Conservation (phyloP, 2,329 filamentous ascomycete species). For the Paraconiothyrium brasiliense region DNA sequence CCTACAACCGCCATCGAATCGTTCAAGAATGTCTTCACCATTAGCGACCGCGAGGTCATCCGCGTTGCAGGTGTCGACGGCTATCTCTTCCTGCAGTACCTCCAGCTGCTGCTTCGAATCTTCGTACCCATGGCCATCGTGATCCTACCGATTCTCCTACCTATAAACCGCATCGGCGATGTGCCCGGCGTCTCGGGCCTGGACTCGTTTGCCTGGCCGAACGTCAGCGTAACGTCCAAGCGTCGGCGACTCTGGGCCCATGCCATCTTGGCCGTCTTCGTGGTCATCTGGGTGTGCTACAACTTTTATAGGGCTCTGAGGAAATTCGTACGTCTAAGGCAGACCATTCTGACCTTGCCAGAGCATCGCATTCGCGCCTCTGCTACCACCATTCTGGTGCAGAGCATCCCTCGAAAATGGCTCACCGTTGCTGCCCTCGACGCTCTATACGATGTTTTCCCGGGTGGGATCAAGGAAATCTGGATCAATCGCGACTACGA, state of each 20-base stretch:
- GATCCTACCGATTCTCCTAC: conserved; percentile 85
- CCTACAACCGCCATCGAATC: conserved; percentile 48
- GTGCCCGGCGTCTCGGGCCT: conserved; percentile 63
- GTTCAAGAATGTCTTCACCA: conserved; percentile 66
- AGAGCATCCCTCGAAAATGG: conserved; percentile 90
- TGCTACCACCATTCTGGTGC: conserved; percentile 93
- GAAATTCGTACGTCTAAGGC: conserved; percentile 90
- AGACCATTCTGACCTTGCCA: conserved; percentile 92
- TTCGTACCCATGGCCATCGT: conserved; percentile 83
- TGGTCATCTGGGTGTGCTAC: conserved; percentile 84
- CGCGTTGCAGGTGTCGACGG: conserved; percentile 95
- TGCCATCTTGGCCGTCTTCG: conserved; percentile 77
- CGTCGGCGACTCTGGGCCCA: conserved; percentile 84
- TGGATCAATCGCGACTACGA: conserved; percentile 96
- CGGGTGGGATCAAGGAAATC: conserved; percentile 91
- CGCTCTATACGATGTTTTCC: conserved; percentile 93
- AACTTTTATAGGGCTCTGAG: conserved; percentile 87
- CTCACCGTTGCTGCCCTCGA: conserved; percentile 81
- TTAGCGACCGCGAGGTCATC: conserved; percentile 83
- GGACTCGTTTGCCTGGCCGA: conserved; percentile 87
- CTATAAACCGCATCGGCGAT: conserved; percentile 80
- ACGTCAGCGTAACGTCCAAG: conserved; percentile 71
- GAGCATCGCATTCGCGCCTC: conserved; percentile 93
- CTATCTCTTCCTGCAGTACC: conserved; percentile 95
- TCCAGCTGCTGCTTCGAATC: conserved; percentile 86